Evolutionary conservation across 176 grass and related monocot genomes (phyloP).

Genomic region (Cymbopogon citratus): DNA sequence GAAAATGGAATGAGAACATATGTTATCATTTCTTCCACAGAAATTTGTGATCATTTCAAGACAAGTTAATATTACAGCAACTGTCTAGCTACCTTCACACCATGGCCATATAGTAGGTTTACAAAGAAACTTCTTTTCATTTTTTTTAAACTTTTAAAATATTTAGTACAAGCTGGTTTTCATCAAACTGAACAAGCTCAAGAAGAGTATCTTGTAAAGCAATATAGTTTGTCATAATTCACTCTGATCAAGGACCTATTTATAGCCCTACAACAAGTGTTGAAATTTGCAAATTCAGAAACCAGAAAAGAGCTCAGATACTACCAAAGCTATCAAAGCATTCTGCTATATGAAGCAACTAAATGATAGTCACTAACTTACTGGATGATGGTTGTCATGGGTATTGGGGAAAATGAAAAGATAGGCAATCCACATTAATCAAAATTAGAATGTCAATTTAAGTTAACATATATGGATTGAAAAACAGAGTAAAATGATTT

Average conservation of each 20-base stretch:
- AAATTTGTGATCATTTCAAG: not conserved
- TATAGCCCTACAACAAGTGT: not conserved
- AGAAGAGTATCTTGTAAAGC: not conserved
- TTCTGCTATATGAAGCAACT: not conserved
- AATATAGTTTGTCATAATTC: not conserved
- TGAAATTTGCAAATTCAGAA: not conserved
- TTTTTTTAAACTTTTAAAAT: no score
- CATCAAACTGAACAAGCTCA: not conserved
- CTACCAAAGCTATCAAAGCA: not conserved
- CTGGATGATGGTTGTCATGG: not conserved
- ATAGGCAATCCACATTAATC: not conserved
- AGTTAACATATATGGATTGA: not conserved
- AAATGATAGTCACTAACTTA: not conserved
- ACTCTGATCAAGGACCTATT: not conserved
- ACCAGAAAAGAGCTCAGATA: not conserved
- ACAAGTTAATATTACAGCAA: not conserved
- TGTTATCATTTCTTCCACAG: not conserved
- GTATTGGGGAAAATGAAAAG: not conserved
- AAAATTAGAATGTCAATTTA: no score
- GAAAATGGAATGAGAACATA: conserved; percentile 14
- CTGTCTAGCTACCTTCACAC: not conserved
- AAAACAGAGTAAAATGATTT: not conserved
- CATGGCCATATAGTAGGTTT: not conserved
- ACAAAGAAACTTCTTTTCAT: not conserved
- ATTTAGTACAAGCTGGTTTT: not conserved